phyloP scores from a whole-genome alignment of 2,329 filamentous ascomycete species.

The Botrytis squamosa region DNA sequence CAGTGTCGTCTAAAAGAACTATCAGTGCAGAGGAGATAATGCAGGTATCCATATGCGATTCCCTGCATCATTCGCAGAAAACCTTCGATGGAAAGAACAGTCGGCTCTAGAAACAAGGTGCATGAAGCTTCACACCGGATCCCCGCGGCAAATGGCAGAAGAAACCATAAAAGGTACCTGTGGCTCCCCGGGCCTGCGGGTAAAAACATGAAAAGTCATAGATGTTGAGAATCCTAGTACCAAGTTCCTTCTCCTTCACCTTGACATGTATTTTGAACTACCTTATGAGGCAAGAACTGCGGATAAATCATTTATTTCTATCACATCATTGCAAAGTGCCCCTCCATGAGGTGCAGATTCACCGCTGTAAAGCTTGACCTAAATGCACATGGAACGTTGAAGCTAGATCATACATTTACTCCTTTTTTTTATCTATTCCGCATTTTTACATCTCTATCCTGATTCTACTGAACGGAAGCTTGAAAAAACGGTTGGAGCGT shows the following conservation, averaged over 20 bases:
- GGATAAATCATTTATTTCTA: not conserved
- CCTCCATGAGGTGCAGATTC: not conserved
- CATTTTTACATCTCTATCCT: not conserved
- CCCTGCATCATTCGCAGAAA: not conserved
- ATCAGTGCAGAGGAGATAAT: not conserved
- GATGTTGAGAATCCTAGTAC: not conserved
- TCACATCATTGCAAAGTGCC: not conserved
- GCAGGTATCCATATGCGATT: not conserved
- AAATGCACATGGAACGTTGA: not conserved
- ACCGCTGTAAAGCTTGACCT: not conserved
- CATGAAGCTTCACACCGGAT: not conserved
- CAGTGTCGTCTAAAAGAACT: not conserved
- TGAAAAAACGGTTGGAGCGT: not conserved
- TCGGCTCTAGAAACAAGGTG: not conserved
- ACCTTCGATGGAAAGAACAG: not conserved
- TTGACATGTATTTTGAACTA: fast-evolving
- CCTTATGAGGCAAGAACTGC: fast-evolving
- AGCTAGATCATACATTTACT: not conserved
- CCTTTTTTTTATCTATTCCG: too few species aligned
- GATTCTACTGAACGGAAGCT: not conserved
- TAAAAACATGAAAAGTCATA: not conserved
- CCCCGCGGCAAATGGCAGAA: not conserved
- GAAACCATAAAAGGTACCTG: not conserved
- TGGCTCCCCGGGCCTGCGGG: fast-evolving
- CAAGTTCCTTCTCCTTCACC: not conserved